Conservation (phyloP, 208 protist genomes). For the Leishmania guyanensis region DNA sequence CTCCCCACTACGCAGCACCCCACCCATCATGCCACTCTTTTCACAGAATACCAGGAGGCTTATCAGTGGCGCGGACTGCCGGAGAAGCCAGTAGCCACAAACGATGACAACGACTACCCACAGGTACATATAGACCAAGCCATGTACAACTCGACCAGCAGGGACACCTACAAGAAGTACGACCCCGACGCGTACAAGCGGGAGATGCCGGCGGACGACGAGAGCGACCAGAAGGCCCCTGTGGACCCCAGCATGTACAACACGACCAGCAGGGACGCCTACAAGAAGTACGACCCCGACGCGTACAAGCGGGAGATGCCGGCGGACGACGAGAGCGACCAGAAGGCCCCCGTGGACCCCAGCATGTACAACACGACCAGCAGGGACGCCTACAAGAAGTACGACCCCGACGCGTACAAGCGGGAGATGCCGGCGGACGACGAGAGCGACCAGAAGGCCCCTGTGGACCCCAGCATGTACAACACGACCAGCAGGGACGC, state of each 20-base stretch:
- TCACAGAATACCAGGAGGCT: slow-evolving; percentile 38
- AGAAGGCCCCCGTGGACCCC: slow-evolving; percentile 16
- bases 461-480: slow-evolving; percentile 33
- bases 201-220: neutral
- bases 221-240: neutral
- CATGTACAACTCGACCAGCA: neutral
- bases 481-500: neutral
- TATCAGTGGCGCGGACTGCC: slow-evolving; percentile 40
- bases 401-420: slow-evolving; percentile 18
- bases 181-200: slow-evolving; percentile 49
- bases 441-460: neutral
- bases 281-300: neutral
- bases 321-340: neutral
- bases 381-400: slow-evolving; percentile 12
- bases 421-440: neutral
- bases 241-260: neutral
- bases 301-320: slow-evolving; percentile 17
- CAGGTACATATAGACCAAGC: slow-evolving; percentile 13
- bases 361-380: slow-evolving; percentile 20
- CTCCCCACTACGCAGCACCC: neutral
- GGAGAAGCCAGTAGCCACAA: neutral
- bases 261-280: neutral
- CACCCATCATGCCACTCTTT: neutral
- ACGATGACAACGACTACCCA: slow-evolving; percentile 2
- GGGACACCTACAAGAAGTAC: slow-evolving; percentile 45